Conservation (phyloP, 495 filamentous ascomycete genomes). For the Immersiella caudata region DNA sequence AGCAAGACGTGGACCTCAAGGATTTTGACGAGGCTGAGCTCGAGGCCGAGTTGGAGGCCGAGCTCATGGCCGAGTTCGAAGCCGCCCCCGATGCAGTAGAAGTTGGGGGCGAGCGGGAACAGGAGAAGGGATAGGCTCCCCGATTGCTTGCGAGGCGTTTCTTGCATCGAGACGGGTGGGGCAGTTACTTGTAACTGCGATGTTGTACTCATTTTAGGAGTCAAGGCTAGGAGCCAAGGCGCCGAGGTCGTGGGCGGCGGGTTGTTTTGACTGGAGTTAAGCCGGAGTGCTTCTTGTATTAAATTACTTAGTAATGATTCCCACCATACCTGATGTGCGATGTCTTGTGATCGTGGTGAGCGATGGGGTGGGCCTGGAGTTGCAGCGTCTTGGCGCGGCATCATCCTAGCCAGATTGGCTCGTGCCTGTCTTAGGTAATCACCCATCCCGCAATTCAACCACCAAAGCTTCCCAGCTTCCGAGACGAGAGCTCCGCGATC, state of each 20-base stretch:
- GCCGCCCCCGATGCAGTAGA: slow-evolving; percentile 32
- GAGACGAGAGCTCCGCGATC: slow-evolving; percentile 9
- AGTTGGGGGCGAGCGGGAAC: background rate
- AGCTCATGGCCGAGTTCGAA: slow-evolving; percentile 69
- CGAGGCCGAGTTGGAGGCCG: slow-evolving; percentile 66
- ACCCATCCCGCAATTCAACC: background rate
- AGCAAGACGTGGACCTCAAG: slow-evolving; percentile 13
- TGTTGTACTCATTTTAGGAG: background rate
- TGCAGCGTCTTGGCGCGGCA: background rate
- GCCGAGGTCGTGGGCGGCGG: background rate
- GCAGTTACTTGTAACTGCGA: background rate
- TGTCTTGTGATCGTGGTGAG: background rate
- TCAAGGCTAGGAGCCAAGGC: background rate
- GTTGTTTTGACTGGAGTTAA: background rate
- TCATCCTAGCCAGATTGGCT: background rate
- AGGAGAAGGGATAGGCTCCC: slow-evolving; percentile 23
- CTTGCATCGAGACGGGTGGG: background rate
- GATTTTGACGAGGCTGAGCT: slow-evolving; percentile 47
- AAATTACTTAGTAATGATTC: background rate
- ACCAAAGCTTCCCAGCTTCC: slow-evolving; percentile 16
- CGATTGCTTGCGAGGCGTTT: background rate
- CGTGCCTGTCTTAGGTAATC: background rate
- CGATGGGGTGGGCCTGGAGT: too few species aligned
- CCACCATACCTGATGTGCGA: background rate
- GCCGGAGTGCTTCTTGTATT: background rate